Conservation (phyloP, 2,329 filamentous ascomycete species). For the Pseudocercospora crystallina region DNA sequence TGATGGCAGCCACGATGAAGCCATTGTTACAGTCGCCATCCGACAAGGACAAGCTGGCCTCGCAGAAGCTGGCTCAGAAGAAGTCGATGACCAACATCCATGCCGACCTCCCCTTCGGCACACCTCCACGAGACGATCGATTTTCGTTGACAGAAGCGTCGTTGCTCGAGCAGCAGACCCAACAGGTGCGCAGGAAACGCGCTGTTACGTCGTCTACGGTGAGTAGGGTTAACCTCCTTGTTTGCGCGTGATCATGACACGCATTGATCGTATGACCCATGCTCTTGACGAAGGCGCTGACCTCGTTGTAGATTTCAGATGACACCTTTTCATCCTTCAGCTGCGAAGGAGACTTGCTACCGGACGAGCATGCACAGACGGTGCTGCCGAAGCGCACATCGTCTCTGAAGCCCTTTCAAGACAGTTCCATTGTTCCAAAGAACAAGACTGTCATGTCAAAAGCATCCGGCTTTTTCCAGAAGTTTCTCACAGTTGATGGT, state of each 20-base stretch:
- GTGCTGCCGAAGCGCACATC: constrained; percentile 4
- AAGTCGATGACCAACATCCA: constrained; percentile 31
- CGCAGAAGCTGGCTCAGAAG: constrained; percentile 40
- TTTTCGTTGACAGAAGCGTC: constrained; percentile 28
- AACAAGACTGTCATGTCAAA: constrained; percentile 28
- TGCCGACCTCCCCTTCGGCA: constrained; percentile 36
- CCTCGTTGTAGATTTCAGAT: constrained; percentile 16
- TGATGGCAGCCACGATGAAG: constrained; percentile 29
- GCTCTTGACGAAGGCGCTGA: too few species aligned
- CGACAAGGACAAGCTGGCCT: constrained; percentile 40
- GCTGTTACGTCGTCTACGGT: constrained; percentile 18
- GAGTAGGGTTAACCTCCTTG: constrained; percentile 1
- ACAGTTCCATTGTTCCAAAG: constrained; percentile 8
- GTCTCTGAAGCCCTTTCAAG: constrained; percentile 7
- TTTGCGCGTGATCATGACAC: too few species aligned
- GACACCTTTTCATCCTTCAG: constrained; percentile 38
- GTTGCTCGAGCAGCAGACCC: constrained; percentile 22
- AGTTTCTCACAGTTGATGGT: constrained; percentile 23
- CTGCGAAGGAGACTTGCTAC: constrained; percentile 33
- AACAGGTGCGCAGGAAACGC: constrained; percentile 7
- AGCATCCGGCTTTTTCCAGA: constrained; percentile 34
- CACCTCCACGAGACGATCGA: constrained; percentile 29
- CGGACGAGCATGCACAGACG: constrained; percentile 28
- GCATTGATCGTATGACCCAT: too few species aligned
- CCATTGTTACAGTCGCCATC: constrained; percentile 36